A percentile compares a stretch with the other conserved stretches of the same genome.
Evolutionary conservation across 345 rosid genomes (phyloP).

Genomic region (Linum lewisii): DNA sequence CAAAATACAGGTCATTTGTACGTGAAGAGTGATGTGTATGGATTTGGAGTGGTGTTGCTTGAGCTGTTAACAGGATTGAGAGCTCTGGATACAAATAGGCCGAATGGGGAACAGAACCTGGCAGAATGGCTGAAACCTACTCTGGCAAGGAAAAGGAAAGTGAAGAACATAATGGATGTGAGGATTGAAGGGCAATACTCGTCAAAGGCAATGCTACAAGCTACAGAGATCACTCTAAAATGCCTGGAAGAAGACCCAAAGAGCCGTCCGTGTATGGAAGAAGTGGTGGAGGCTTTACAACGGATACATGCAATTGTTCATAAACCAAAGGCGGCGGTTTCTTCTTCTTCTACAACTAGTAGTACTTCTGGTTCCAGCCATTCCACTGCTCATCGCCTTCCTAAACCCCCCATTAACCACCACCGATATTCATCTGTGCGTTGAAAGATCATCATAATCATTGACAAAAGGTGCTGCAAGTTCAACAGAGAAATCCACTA

Average conservation of each 20-base stretch:
- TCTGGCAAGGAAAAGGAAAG: constrained; percentile 32
- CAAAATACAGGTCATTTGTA: constrained; percentile 38
- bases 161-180: constrained; percentile 32
- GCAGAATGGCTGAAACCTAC: constrained; percentile 45
- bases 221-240: constrained; percentile 33
- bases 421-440: no score
- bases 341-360: not conserved
- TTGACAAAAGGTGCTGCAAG: no score
- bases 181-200: constrained; percentile 50
- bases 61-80: constrained; percentile 50
- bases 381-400: no score
- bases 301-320: constrained; percentile 30
- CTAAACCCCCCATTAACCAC: no score
- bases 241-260: constrained; percentile 41
- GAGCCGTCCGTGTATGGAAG: constrained; percentile 48
- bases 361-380: no score
- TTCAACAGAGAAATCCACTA: no score
- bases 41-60: constrained; percentile 58
- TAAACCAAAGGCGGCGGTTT: constrained; percentile 16
- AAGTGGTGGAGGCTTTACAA: constrained; percentile 46
- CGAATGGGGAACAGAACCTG: constrained; percentile 34
- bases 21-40: constrained; percentile 64
- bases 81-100: constrained; percentile 33
- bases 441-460: no score
- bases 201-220: constrained; percentile 29